Base-by-base conservation (phyloP, 73 alveolate genomes). In the Paramecium pentaurelia region DNA sequence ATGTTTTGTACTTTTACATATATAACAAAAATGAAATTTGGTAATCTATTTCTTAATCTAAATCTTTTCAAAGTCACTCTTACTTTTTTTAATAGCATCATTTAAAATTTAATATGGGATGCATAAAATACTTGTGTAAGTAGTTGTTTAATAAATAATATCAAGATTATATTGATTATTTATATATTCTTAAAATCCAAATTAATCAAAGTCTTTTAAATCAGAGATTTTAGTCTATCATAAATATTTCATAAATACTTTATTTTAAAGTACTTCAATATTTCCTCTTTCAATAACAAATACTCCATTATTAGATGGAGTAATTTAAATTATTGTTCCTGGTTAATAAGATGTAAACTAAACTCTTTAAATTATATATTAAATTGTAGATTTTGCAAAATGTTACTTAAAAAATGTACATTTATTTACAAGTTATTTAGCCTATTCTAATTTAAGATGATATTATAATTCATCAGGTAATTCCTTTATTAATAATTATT, bases 401-500 rank as follows among this genome's bases (percentile, higher is more conserved):
- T 89, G 42, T 45, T 44, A 20, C 14, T 71, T 58, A 20, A 89
- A 89, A 34, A 89, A 89, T 71, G 80, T 11, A n/a, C 94, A 89
- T 11, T 71, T 49, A 22, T 89, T 44, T 2, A 89, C 58, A 22
- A 71, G 32, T 18, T 38, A 47, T 68, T 14, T 71, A 25, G 75
- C 84, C n/a, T 84, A 58, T 71, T 89, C 59, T 14, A 89, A 10
- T 71, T 36, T 51, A 40, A 89, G 27, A 11, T 77, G 22, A 45
- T 27, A 34, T 71, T 45, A 40, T 83, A 89, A 71, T n/a, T 89
- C 94, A 9, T 89, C 94, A 34, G 94, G 84, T 12, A 89, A 51
- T 12, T 89, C 38, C n/a, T 71, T 32, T 5, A 89, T 40, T 28
- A 89, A 71, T 64, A 58, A 40, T 45, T 68, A 18, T 22, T 89